These are phyloP conservation scores for Aspergillus phoenicis DNA, from an alignment of 2,329 filamentous ascomycete species.

Conservation along the genomic window DNA sequence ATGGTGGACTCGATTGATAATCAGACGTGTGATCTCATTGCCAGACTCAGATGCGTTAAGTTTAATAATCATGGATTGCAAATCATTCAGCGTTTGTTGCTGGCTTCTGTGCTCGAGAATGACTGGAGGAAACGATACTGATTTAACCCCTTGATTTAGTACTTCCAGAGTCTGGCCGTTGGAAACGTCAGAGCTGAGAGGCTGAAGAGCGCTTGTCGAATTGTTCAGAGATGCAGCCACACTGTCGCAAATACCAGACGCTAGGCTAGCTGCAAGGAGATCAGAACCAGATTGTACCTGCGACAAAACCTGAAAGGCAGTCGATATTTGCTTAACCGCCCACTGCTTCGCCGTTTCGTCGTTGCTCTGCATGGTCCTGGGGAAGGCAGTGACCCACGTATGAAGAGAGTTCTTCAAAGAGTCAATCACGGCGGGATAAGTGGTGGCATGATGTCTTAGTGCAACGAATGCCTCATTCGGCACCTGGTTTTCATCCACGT, in stretches of 20 bases:
- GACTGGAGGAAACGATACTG: constrained; percentile 59
- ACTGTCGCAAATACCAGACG: constrained; percentile 71
- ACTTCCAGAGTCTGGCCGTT: constrained; percentile 32
- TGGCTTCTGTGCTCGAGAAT: constrained; percentile 68
- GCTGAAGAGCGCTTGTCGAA: constrained; percentile 32
- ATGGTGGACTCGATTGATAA: constrained; percentile 65
- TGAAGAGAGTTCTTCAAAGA: constrained; percentile 71
- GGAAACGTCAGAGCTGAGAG: constrained; percentile 25
- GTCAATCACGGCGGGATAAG: constrained; percentile 64
- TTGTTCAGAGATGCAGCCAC: constrained; percentile 55
- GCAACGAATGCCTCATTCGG: constrained; percentile 38
- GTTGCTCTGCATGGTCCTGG: constrained; percentile 78
- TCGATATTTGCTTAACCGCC: constrained; percentile 74
- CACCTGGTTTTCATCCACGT: constrained; percentile 50
- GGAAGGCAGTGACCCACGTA: constrained; percentile 78
- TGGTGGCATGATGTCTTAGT: constrained; percentile 63
- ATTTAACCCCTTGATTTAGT: constrained; percentile 24
- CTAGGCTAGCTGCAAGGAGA: constrained; percentile 32
- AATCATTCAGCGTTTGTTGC: constrained; percentile 61
- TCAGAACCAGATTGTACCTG: constrained; percentile 56
- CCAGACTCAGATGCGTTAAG: constrained; percentile 50
- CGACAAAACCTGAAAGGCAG: constrained; percentile 68
- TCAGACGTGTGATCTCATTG: constrained; percentile 60
- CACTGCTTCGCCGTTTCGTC: constrained; percentile 77
- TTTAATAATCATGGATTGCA: constrained; percentile 63